A percentile compares a stretch with the other conserved stretches of the same genome.
Evolutionary conservation across 2,329 filamentous ascomycete species (phyloP).

Genomic region (Pestalotiopsis sp.): DNA sequence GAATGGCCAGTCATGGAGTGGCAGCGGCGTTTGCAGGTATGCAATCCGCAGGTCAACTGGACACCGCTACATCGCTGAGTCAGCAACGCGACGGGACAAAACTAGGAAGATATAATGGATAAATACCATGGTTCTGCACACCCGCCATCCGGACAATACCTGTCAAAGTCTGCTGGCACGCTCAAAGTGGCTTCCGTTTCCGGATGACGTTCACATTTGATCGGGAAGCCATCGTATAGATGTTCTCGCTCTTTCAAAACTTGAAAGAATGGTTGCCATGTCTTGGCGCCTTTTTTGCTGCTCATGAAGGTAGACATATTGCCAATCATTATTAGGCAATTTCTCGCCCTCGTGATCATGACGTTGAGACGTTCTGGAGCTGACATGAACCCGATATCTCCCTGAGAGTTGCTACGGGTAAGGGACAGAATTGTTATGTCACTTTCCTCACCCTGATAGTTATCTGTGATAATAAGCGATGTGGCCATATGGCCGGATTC

Average conservation of each 20-base stretch:
- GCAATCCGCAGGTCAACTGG: constrained; percentile 55
- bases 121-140: constrained; percentile 64
- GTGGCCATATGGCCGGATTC: too few species aligned
- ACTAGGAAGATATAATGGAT: neutral
- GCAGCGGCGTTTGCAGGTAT: constrained; percentile 60
- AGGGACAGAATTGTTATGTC: constrained; percentile 70
- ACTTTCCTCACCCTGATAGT: constrained; percentile 77
- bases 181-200: constrained; percentile 45
- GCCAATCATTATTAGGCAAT: constrained; percentile 68
- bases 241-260: constrained; percentile 50
- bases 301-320: constrained; percentile 67
- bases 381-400: constrained; percentile 71
- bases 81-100: neutral
- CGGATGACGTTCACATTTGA: constrained; percentile 61
- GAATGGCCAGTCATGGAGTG: constrained; percentile 61
- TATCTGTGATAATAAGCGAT: constrained; percentile 49
- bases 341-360: constrained; percentile 64
- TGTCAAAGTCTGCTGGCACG: constrained; percentile 58
- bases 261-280: constrained; percentile 61
- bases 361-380: constrained; percentile 70
- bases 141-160: constrained; percentile 67
- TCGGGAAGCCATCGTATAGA: constrained; percentile 60
- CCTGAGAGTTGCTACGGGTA: constrained; percentile 62
- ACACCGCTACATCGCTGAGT: neutral
- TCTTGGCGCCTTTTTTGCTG: constrained; percentile 53